Percentiles rank a stretch among this genome's conserved stretches.
These are phyloP conservation scores for Meredithiella fracta DNA, from an alignment of 2,329 filamentous ascomycete genomes.

Conservation along the genomic window DNA sequence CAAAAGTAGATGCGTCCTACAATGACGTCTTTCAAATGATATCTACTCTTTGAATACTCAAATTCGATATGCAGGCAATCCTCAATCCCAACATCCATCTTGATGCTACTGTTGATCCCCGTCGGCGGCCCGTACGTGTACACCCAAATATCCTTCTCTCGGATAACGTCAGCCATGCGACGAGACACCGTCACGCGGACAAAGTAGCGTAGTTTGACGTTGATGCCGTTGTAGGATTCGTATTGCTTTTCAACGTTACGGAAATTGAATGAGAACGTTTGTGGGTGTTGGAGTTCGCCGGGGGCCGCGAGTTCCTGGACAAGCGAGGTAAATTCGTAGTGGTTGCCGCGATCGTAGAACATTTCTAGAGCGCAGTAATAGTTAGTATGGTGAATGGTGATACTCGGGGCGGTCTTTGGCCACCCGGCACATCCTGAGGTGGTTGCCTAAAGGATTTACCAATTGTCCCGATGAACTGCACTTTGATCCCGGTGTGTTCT, in stretches of 20 bases:
- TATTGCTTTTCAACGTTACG: slow-evolving; percentile 99
- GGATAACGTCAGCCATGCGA: slow-evolving; percentile 93
- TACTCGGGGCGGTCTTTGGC: not conserved
- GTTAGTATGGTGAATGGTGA: not conserved
- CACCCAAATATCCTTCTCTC: slow-evolving; percentile 99
- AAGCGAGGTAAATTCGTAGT: slow-evolving; percentile 96
- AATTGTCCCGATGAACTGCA: slow-evolving; percentile 98
- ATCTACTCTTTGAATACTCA: slow-evolving; percentile 98
- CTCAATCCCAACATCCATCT: slow-evolving; percentile 99
- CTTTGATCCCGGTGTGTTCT: slow-evolving; percentile 97
- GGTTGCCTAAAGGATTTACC: slow-evolving; percentile 35
- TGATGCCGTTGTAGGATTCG: slow-evolving; percentile 99
- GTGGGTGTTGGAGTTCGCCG: slow-evolving; percentile 93
- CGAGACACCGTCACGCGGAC: slow-evolving; percentile 90
- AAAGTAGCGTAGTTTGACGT: slow-evolving; percentile 97
- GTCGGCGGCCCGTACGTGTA: slow-evolving; percentile 97
- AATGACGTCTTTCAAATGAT: slow-evolving; percentile 97
- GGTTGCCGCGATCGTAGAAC: slow-evolving; percentile 98
- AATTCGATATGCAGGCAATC: slow-evolving; percentile 99
- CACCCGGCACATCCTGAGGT: not conserved
- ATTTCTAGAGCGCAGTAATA: slow-evolving; percentile 48
- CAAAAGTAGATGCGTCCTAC: slow-evolving; percentile 97
- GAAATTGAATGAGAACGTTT: slow-evolving; percentile 99
- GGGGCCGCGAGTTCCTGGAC: slow-evolving; percentile 94
- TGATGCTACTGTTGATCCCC: slow-evolving; percentile 96